phyloP scores from a whole-genome alignment of 108 stramenopile species.

The Stephanodiscus minutulus region DNA sequence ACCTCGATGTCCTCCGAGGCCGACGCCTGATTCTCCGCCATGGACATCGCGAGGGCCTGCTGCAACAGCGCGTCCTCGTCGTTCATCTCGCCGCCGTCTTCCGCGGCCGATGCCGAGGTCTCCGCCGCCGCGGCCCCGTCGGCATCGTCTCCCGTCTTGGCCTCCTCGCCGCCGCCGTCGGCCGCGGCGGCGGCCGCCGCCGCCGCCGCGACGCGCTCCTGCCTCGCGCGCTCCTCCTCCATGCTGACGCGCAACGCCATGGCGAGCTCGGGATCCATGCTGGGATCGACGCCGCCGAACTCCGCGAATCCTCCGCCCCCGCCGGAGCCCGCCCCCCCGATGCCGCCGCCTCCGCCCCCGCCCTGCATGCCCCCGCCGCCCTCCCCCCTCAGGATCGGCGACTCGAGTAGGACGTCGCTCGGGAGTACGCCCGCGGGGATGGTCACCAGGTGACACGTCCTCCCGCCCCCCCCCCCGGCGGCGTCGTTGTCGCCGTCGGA shows the following conservation, averaged over 20 bases:
- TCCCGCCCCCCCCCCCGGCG: constrained; percentile 70
- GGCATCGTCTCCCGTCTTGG: constrained; percentile 35
- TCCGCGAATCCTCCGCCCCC: constrained; percentile 81
- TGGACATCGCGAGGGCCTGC: constrained; percentile 97
- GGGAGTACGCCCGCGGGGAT: constrained; percentile 94
- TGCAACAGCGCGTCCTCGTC: constrained; percentile 92
- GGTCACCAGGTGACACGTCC: constrained; percentile 91
- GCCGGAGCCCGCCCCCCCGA: constrained; percentile 62
- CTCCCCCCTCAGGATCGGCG: constrained; percentile 83
- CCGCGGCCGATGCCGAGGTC: constrained; percentile 20
- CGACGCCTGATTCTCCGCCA: constrained; percentile 85
- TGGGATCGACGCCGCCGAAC: constrained; percentile 95
- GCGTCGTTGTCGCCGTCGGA: constrained; percentile 72
- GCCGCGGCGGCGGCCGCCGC: constrained; percentile 61
- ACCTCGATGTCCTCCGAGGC: constrained; percentile 22
- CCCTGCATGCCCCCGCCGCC: constrained; percentile 55
- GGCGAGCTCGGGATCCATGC: constrained; percentile 98
- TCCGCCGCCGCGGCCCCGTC: constrained; percentile 42
- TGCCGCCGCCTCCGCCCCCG: constrained; percentile 56
- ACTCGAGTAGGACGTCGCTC: constrained; percentile 89
- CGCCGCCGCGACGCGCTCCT: constrained; percentile 53
- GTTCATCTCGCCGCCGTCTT: constrained; percentile 53
- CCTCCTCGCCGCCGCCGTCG: constrained; percentile 19
- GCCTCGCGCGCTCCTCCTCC: constrained; percentile 96
- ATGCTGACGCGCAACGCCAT: constrained; percentile 97